A percentile compares a stretch with the other conserved stretches of the same genome.
Conservation (phyloP, 768 basidiomycete genomes). For the Rhizopogon roseolus region DNA sequence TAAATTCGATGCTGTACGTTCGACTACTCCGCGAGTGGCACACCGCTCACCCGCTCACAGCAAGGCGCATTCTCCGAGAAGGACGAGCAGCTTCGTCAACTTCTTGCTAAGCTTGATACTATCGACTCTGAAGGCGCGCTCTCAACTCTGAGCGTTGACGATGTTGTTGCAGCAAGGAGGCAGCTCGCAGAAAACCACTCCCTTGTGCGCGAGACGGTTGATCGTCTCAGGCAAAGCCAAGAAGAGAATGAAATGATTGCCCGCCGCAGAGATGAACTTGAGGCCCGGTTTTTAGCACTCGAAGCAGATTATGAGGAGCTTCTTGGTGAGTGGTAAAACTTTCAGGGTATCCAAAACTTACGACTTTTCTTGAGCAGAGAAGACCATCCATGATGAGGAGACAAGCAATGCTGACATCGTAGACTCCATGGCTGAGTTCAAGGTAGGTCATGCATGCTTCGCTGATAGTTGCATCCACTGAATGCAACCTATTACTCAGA, state of each 20-base stretch:
- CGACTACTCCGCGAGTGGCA: not conserved
- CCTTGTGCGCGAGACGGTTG: constrained; percentile 82
- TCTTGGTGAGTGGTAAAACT: constrained; percentile 55
- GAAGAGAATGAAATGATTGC: constrained; percentile 88
- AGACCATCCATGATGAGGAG: constrained; percentile 88
- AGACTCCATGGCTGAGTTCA: constrained; percentile 86
- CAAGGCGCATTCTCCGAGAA: constrained; percentile 95
- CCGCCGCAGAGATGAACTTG: constrained; percentile 83
- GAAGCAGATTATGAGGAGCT: constrained; percentile 97
- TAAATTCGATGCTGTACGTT: constrained; percentile 87
- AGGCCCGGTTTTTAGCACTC: constrained; percentile 70
- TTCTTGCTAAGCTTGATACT: constrained; percentile 79
- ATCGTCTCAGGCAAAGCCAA: constrained; percentile 82
- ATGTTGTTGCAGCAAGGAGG: constrained; percentile 76
- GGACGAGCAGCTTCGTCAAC: constrained; percentile 85
- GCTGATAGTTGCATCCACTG: not conserved
- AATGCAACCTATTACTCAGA: constrained; percentile 38
- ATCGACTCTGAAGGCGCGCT: constrained; percentile 59
- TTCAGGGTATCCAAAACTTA: constrained; percentile 1
- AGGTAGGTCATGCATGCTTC: constrained; percentile 43
- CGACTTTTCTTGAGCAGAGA: constrained; percentile 50
- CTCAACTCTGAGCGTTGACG: constrained; percentile 63
- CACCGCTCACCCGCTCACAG: constrained; percentile 29
- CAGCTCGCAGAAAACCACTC: constrained; percentile 88
- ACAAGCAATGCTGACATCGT: constrained; percentile 76